Evolutionary conservation across 2,329 filamentous ascomycete species (phyloP), one percentile per base, ranked within the genome.

Genomic region (Hymenotorrendiella dingleyae): DNA sequence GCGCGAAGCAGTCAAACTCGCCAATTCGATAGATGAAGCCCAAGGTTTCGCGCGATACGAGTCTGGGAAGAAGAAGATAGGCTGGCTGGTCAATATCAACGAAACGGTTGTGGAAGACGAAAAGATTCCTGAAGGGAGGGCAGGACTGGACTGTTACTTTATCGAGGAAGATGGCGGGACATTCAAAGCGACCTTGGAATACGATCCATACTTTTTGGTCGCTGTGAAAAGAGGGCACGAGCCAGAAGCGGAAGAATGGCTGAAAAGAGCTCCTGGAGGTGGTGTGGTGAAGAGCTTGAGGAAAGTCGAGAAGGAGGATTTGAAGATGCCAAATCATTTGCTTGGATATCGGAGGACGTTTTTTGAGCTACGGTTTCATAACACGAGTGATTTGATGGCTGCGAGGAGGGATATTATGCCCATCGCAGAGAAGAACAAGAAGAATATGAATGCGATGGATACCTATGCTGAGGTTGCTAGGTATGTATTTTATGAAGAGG

Each of bases 71-170:
- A 73, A 70, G 55, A 85, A 82, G 61, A 78, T 85, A 37, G 90
- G 94, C 51, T 98, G 93, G 93, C 78, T 98, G 4, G 87, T 91
- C 55, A 98, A 97, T 61, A 86, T 97, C 69, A 87, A 95, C 62
- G 82, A 89, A 28, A 97, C 93, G 0, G 80, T 81, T 10, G 74
- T 98, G 34, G 71, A 95, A 63, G 91, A 97, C 61, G 77, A 90
- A 12, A 86, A 87, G 54, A 76, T 86, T 34, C 82, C 85, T 1
- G 86, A 87, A 5, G 93, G 93, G 27, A 81, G 88, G 52, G 85
- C 93, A 1, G 93, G 87, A 7, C 80, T 98, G 43, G 93, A 98
- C 67, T 96, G 89, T 67, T 98, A 96, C 70, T 98, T 98, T 66
- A 84, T 98, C 46, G 86, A 90, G 57, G 86, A 91, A 45, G 86